These are phyloP conservation scores for Ceratocystis variospora DNA, from an alignment of 2,329 filamentous ascomycete genomes.

Conservation along the genomic window DNA sequence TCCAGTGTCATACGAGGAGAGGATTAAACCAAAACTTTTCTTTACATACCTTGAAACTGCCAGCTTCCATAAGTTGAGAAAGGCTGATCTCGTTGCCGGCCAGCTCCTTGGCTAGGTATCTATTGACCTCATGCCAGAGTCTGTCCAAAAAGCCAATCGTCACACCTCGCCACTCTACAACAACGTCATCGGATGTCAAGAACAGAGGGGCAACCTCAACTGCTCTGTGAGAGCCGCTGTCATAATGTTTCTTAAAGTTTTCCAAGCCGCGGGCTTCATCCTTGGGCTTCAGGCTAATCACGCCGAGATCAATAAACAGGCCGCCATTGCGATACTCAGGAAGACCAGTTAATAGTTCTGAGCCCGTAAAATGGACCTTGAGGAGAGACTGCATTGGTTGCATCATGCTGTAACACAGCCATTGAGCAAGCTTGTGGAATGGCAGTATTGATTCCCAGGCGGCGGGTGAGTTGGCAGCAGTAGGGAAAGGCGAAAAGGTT, in stretches of 20 bases:
- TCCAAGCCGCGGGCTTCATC: constrained; percentile 58
- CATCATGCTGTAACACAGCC: constrained; percentile 90
- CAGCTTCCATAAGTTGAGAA: constrained; percentile 84
- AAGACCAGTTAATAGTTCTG: constrained; percentile 70
- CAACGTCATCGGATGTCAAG: constrained; percentile 44
- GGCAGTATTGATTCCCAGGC: constrained; percentile 70
- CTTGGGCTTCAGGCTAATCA: constrained; percentile 58
- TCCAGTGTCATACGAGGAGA: background rate
- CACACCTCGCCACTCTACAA: constrained; percentile 52
- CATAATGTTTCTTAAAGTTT: constrained; percentile 49
- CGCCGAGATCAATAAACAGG: constrained; percentile 69
- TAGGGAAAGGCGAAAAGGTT: constrained; percentile 34
- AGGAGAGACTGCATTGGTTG: constrained; percentile 74
- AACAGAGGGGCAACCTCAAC: constrained; percentile 45
- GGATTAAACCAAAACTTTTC: constrained; percentile 23
- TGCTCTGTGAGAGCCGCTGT: constrained; percentile 52
- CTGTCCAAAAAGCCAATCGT: constrained; percentile 47
- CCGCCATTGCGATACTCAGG: constrained; percentile 91
- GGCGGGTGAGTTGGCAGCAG: constrained; percentile 31
- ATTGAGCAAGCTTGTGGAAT: constrained; percentile 90
- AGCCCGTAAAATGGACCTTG: constrained; percentile 65
- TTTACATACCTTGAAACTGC: constrained; percentile 76
- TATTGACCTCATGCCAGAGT: constrained; percentile 41
- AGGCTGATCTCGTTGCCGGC: constrained; percentile 59
- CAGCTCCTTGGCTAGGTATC: constrained; percentile 49